These are phyloP conservation scores for Eucalyptus pumila DNA, from an alignment of 345 rosid species.

Conservation along the genomic window DNA sequence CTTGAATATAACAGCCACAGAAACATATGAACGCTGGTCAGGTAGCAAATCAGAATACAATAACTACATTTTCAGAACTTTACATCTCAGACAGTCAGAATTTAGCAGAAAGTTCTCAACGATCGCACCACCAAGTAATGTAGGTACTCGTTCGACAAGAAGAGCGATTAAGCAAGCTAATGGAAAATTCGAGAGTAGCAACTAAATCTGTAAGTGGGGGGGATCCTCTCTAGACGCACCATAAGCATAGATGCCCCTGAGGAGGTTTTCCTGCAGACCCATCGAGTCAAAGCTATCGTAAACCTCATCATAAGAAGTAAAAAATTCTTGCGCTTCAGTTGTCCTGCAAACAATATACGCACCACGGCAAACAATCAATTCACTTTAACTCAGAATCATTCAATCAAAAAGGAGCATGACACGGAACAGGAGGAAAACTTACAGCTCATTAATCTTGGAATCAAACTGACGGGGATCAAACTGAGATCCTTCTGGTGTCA, in stretches of 20 bases:
- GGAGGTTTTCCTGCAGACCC: slow-evolving; percentile 74
- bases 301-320: slow-evolving; percentile 73
- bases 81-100: neutral
- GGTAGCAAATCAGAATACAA: neutral
- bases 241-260: slow-evolving; percentile 89
- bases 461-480: slow-evolving; percentile 69
- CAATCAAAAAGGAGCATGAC: neutral
- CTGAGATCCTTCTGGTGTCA: slow-evolving; percentile 62
- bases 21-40: neutral
- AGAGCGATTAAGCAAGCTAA: neutral
- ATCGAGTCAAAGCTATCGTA: slow-evolving; percentile 76
- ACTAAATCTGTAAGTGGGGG: neutral
- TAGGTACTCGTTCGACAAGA: neutral
- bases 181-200: neutral
- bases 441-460: slow-evolving; percentile 68
- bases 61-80: neutral
- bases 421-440: slow-evolving; percentile 5
- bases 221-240: slow-evolving; percentile 25
- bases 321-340: slow-evolving; percentile 51
- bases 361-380: neutral
- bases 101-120: neutral
- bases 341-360: slow-evolving; percentile 11
- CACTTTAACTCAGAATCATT: neutral
- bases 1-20: too few relatives aligned
- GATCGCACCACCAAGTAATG: neutral